Conservation (phyloP, 192 early-diverging fungal genomes). For the Coemansia sp. region DNA sequence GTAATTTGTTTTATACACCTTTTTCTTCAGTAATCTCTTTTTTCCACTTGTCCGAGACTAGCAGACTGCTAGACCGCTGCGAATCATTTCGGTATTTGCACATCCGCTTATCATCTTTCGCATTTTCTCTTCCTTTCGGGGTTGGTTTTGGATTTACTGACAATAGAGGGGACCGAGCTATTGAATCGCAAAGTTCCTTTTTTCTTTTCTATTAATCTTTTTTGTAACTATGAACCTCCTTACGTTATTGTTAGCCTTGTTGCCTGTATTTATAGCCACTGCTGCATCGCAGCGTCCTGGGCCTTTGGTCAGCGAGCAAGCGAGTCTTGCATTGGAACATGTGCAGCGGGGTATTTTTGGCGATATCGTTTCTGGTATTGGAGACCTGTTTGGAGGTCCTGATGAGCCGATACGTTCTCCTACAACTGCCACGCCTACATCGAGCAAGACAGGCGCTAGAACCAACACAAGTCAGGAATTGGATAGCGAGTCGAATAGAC, state of each 20-base stretch:
- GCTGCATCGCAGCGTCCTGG: not conserved
- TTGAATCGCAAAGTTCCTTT: not conserved
- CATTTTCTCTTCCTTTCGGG: not conserved
- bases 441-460: not conserved
- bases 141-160: not conserved
- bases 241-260: not conserved
- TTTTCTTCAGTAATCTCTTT: not conserved
- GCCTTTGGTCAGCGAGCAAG: not conserved
- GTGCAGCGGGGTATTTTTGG: not conserved
- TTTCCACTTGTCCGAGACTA: not conserved
- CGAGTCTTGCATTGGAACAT: not conserved
- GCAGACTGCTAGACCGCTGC: not conserved
- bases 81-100: not conserved
- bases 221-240: not conserved
- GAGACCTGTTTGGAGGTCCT: not conserved
- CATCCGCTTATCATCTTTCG: not conserved
- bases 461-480: not conserved
- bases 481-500: not conserved
- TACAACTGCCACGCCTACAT: not conserved
- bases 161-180: not conserved
- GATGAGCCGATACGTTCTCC: not conserved
- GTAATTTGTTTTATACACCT: constrained; percentile 14
- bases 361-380: not conserved
- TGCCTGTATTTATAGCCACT: not conserved
- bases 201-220: not conserved